Evolutionary conservation across 2,329 filamentous ascomycete species (phyloP).

Genomic region (Cadophora luteo-olivacea): DNA sequence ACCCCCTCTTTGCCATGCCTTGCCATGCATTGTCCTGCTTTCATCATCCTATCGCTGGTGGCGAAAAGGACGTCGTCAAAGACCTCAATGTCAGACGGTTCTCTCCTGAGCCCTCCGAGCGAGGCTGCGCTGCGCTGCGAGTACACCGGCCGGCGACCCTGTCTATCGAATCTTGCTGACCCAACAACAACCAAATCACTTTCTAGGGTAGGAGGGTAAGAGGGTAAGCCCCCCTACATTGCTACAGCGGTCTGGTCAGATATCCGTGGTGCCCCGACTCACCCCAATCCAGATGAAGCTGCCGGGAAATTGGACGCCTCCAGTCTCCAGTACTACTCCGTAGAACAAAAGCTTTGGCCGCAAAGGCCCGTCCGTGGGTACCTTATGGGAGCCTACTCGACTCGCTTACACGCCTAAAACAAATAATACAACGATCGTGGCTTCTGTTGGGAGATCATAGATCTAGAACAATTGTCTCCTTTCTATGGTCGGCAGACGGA

Average conservation of each 20-base stretch:
- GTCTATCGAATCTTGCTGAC: conserved; percentile 29
- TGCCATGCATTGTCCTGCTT: background rate
- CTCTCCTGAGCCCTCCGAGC: background rate
- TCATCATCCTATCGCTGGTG: background rate
- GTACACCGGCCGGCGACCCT: background rate
- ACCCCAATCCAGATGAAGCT: conserved; percentile 25
- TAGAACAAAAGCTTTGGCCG: conserved; percentile 34
- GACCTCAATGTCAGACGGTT: conserved; percentile 16
- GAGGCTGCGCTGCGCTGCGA: background rate
- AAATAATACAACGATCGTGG: background rate
- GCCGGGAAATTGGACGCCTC: conserved; percentile 36
- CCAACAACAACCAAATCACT: conserved; percentile 26
- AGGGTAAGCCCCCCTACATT: background rate
- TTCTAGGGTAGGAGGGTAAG: no score
- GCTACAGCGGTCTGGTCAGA: conserved; percentile 10
- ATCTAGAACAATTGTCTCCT: background rate
- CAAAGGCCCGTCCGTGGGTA: conserved; percentile 16
- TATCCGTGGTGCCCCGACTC: conserved; percentile 20
- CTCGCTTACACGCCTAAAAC: conserved; percentile 1
- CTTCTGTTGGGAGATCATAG: conserved; percentile 2
- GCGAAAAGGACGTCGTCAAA: conserved; percentile 8
- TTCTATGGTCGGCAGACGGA: background rate
- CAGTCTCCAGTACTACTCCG: conserved; percentile 20
- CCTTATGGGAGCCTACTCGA: background rate
- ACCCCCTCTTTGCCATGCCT: background rate